phyloP scores from a whole-genome alignment of 2,329 filamentous ascomycete species.

The Pestalotiopsis sp. region DNA sequence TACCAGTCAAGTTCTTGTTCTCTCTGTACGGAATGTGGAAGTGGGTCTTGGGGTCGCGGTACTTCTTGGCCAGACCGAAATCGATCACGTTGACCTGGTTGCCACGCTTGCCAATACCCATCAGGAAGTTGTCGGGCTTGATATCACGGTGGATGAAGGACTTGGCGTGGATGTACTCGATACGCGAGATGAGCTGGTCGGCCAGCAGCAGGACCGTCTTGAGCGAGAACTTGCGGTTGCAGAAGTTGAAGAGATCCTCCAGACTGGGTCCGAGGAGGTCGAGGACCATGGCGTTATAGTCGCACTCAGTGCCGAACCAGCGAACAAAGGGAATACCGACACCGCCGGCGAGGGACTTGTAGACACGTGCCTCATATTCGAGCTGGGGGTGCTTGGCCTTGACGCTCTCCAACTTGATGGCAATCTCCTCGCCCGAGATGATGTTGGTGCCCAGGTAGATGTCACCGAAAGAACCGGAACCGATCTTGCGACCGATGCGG shows the following conservation, averaged over 20 bases:
- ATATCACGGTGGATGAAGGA: slow-evolving; percentile 99
- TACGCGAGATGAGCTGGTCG: slow-evolving; percentile 97
- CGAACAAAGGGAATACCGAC: slow-evolving; percentile 98
- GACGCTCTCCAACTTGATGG: slow-evolving; percentile 99
- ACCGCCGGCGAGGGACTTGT: slow-evolving; percentile 87
- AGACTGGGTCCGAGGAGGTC: slow-evolving; percentile 93
- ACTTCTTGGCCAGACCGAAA: slow-evolving; percentile 99
- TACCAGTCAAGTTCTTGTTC: slow-evolving; percentile 99
- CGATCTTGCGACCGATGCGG: slow-evolving; percentile 98
- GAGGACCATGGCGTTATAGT: slow-evolving; percentile 99
- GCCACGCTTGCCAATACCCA: slow-evolving; percentile 98
- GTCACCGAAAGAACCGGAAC: slow-evolving; percentile 95
- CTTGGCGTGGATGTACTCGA: slow-evolving; percentile 99
- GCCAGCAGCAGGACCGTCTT: slow-evolving; percentile 97
- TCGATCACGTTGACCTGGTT: slow-evolving; percentile 99
- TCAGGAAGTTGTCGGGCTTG: slow-evolving; percentile 99
- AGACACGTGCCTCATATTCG: slow-evolving; percentile 97
- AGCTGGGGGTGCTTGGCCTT: slow-evolving; percentile 99
- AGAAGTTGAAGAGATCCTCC: slow-evolving; percentile 99
- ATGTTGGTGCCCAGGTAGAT: slow-evolving; percentile 99
- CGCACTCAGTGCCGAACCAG: slow-evolving; percentile 99
- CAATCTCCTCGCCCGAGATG: slow-evolving; percentile 98
- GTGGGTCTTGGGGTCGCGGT: slow-evolving; percentile 98
- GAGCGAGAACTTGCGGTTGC: slow-evolving; percentile 98
- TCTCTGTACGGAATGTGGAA: slow-evolving; percentile 99